Evolutionary conservation across 73 alveolate species (phyloP).

Genomic region (Blepharisma stoltei): DNA sequence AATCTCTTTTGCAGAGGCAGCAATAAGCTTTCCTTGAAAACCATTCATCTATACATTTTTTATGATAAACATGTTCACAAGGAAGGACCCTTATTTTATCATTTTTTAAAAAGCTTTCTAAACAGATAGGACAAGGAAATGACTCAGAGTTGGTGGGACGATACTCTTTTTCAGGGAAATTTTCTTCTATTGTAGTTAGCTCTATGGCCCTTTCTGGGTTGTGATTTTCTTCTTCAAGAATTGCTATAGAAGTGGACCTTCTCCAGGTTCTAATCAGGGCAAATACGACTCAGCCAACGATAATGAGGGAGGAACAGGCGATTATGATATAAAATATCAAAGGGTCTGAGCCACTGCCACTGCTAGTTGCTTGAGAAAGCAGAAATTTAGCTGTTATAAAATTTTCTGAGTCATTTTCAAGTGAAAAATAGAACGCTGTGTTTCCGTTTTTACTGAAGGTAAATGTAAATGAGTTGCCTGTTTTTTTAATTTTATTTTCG

Average conservation of each 20-base stretch:
- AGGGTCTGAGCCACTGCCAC: no score
- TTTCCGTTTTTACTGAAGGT: no score
- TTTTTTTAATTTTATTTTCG: no score
- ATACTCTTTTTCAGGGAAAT: not conserved
- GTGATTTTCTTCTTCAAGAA: conserved; percentile 24
- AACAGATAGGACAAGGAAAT: conserved; percentile 36
- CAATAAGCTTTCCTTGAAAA: conserved; percentile 15
- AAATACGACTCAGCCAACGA: not conserved
- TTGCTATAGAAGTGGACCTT: not conserved
- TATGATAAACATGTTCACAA: conserved; percentile 39
- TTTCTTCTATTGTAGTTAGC: not conserved
- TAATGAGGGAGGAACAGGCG: not conserved
- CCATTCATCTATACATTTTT: conserved; percentile 42
- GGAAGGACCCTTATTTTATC: conserved; percentile 26
- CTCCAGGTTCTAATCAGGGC: not conserved
- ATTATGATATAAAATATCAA: no score
- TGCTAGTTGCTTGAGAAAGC: no score
- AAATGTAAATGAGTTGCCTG: no score
- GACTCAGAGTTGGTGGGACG: no score
- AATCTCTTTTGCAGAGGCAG: conserved; percentile 35
- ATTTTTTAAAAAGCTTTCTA: conserved; percentile 18
- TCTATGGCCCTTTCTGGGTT: conserved; percentile 33
- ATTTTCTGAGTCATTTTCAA: no score
- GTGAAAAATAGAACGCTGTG: no score
- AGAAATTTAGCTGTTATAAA: no score